A percentile compares a stretch with the other conserved stretches of the same genome.
Evolutionary conservation across 306 rosid species (phyloP).

Genomic region (Rosa multiflora): DNA sequence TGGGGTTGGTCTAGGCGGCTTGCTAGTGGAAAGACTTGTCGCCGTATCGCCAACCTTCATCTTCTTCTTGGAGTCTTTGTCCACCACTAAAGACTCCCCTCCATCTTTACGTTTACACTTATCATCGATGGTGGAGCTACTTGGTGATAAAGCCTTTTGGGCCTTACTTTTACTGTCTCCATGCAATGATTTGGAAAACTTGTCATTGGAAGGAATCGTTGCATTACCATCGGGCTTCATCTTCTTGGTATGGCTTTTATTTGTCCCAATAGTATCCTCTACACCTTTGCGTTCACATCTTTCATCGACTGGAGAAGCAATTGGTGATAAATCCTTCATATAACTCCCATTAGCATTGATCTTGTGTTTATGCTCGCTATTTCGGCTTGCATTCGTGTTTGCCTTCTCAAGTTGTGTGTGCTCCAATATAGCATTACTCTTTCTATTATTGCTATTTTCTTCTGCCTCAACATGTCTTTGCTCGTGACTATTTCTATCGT

Average conservation of each 20-base stretch:
- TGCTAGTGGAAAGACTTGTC: slow-evolving; percentile 27
- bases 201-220: slow-evolving; percentile 29
- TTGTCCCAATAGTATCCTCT: slow-evolving; percentile 37
- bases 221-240: slow-evolving; percentile 34
- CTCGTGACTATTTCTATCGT: slow-evolving; percentile 20
- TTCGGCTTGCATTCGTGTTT: slow-evolving; percentile 15
- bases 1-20: slow-evolving; percentile 40
- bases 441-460: neutral
- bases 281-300: neutral
- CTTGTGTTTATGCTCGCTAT: slow-evolving; percentile 19
- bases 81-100: slow-evolving; percentile 34
- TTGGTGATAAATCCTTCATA: slow-evolving; percentile 21
- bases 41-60: slow-evolving; percentile 34
- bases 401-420: neutral
- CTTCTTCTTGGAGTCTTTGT: slow-evolving; percentile 51
- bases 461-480: slow-evolving; percentile 4
- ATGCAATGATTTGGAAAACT: slow-evolving; percentile 41
- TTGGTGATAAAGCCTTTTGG: slow-evolving; percentile 21
- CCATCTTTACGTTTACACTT: neutral
- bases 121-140: neutral
- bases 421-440: neutral
- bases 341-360: slow-evolving; percentile 23
- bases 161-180: slow-evolving; percentile 20
- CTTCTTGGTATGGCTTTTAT: slow-evolving; percentile 47
- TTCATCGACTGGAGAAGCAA: slow-evolving; percentile 5